Conservation (phyloP, 1,139 yeast species). For the Suhomyces coccinellae region DNA sequence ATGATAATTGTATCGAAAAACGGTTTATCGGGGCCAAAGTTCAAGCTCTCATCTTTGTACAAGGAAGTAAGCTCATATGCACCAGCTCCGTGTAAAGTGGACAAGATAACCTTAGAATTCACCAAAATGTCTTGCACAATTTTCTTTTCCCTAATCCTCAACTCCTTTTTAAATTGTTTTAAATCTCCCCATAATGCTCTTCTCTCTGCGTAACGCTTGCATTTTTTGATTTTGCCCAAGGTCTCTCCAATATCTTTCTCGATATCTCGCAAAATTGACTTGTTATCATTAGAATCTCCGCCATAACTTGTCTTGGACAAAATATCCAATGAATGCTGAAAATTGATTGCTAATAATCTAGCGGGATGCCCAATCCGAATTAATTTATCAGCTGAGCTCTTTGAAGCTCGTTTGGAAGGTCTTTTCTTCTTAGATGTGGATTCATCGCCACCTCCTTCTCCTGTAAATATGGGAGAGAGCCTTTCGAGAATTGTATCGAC, state of each 20-base stretch:
- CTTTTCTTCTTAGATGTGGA: slow-evolving; percentile 17
- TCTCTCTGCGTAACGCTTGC: slow-evolving; percentile 64
- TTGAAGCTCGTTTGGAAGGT: slow-evolving; percentile 13
- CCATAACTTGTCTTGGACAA: slow-evolving; percentile 51
- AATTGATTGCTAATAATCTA: slow-evolving; percentile 60
- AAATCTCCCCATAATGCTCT: slow-evolving; percentile 68
- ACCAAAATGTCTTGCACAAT: slow-evolving; percentile 59
- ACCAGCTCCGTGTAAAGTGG: slow-evolving; percentile 89
- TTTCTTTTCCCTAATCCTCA: slow-evolving; percentile 63
- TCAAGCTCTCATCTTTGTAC: slow-evolving; percentile 30
- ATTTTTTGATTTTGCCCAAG: slow-evolving; percentile 60
- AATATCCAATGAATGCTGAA: slow-evolving; percentile 76
- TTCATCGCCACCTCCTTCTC: slow-evolving; percentile 8
- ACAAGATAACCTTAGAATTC: slow-evolving; percentile 67
- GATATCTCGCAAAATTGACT: slow-evolving; percentile 66
- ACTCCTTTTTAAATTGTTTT: slow-evolving; percentile 67
- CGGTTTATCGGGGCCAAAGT: slow-evolving; percentile 27
- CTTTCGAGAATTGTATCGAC: slow-evolving; percentile 91
- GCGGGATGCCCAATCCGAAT: slow-evolving; percentile 95
- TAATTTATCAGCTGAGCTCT: slow-evolving; percentile 50
- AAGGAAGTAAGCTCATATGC: slow-evolving; percentile 61
- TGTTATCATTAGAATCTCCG: slow-evolving; percentile 47
- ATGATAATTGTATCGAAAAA: slow-evolving; percentile 81
- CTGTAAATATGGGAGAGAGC: slow-evolving; percentile 43
- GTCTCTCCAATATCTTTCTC: slow-evolving; percentile 67